These are phyloP conservation scores for Alternaria sp. DNA, from an alignment of 2,329 filamentous ascomycete genomes.

Conservation along the genomic window DNA sequence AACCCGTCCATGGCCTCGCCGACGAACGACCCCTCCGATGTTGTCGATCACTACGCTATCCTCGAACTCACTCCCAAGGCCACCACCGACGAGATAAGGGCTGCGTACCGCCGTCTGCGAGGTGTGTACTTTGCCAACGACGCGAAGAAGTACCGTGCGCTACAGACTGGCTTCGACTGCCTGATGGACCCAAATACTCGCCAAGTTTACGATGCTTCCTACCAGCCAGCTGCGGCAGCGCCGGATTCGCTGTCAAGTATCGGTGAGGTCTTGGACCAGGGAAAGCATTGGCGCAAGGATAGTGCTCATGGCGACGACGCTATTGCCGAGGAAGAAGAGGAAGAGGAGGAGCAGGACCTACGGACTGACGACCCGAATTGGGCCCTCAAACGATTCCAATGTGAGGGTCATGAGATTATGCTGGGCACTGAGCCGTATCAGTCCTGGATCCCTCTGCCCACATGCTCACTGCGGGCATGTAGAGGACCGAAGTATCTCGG, in stretches of 20 bases:
- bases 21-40: constrained; percentile 22
- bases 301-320: constrained; percentile 27
- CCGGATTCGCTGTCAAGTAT: constrained; percentile 14
- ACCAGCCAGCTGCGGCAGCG: constrained; percentile 11
- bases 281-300: constrained; percentile 30
- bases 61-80: constrained; percentile 32
- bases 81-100: constrained; percentile 38
- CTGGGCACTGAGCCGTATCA: constrained; percentile 34
- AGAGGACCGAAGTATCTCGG: constrained; percentile 33
- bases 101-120: constrained; percentile 35
- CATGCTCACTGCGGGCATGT: constrained; percentile 13
- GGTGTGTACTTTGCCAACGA: constrained; percentile 37
- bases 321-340: constrained; percentile 23
- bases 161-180: constrained; percentile 39
- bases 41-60: constrained; percentile 42
- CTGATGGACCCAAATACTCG: constrained; percentile 37
- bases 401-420: constrained; percentile 19
- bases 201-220: constrained; percentile 35
- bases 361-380: constrained; percentile 33
- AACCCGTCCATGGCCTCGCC: constrained; percentile 28
- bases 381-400: constrained; percentile 30
- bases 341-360: constrained; percentile 21
- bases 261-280: constrained; percentile 20
- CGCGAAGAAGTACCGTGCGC: constrained; percentile 36
- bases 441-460: constrained; percentile 33